phyloP scores from a whole-genome alignment of 129 eudicot species.

The carrot (Daucus carota) region DNA sequence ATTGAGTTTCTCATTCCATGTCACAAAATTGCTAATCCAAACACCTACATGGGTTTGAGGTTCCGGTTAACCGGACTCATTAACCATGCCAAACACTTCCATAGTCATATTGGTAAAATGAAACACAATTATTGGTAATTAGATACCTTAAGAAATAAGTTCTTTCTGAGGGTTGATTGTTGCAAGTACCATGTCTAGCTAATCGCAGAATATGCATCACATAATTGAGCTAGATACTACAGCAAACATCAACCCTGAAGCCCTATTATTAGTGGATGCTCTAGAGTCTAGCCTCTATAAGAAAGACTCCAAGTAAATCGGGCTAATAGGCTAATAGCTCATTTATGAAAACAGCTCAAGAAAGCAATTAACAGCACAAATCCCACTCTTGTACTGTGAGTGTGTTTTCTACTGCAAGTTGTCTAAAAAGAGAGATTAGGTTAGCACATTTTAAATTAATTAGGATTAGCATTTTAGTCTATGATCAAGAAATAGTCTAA shows the following conservation, averaged over 20 bases:
- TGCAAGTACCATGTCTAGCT: not conserved
- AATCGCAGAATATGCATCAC: not conserved
- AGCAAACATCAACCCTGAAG: not conserved
- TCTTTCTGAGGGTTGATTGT: not conserved
- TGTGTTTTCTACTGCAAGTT: not conserved
- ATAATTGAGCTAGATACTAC: not conserved
- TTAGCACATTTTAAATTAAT: not conserved
- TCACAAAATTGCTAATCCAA: too few species aligned
- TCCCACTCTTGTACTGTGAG: conserved; percentile 4
- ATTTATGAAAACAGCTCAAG: not conserved
- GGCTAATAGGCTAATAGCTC: not conserved
- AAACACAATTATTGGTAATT: not conserved
- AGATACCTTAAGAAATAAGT: not conserved
- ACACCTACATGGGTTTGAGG: too few species aligned
- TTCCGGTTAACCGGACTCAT: too few species aligned
- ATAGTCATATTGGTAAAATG: not conserved
- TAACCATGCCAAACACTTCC: too few species aligned
- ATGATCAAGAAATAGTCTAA: not conserved
- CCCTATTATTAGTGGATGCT: not conserved
- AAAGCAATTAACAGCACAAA: not conserved
- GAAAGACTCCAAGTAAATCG: conserved; percentile 1
- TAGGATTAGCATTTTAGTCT: not conserved
- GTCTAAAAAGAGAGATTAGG: not conserved
- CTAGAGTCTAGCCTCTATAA: too few species aligned
- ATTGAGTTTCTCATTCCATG: too few species aligned